Percentiles rank a stretch among this genome's conserved stretches.
These are phyloP conservation scores for Tulasnella sp. DNA, from an alignment of 768 basidiomycete genomes.

Conservation along the genomic window DNA sequence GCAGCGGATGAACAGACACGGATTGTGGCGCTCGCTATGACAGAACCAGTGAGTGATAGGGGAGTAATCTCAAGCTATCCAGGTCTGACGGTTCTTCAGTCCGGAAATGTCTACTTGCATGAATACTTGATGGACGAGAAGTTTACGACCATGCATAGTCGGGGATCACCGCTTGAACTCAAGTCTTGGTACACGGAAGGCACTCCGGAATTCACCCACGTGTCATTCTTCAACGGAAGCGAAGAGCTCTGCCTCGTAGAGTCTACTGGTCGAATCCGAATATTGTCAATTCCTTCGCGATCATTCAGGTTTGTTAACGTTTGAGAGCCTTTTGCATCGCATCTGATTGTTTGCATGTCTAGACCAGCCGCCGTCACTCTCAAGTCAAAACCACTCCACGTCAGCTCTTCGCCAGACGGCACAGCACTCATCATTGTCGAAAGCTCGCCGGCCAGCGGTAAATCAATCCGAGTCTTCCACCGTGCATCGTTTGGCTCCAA, in stretches of 20 bases:
- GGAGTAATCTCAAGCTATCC: no score
- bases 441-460: not conserved
- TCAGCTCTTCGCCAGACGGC: constrained; percentile 39
- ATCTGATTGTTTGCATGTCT: not conserved
- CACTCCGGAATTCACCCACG: constrained; percentile 23
- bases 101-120: not conserved
- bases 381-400: not conserved
- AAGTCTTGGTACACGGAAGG: not conserved
- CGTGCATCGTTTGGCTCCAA: constrained; percentile 43
- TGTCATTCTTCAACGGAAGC: constrained; percentile 37
- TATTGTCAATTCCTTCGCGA: constrained; percentile 42
- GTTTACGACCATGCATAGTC: not conserved
- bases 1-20: not conserved
- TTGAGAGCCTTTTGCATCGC: not conserved
- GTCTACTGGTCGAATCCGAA: constrained; percentile 29
- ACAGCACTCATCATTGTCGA: constrained; percentile 35
- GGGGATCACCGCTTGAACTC: not conserved
- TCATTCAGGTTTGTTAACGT: constrained; percentile 37
- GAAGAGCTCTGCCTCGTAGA: constrained; percentile 47
- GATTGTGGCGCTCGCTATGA: not conserved
- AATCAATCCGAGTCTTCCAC: constrained; percentile 34
- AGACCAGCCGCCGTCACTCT: not conserved
- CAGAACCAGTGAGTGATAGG: not conserved
- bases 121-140: not conserved
- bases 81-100: not conserved